Evolutionary conservation across 345 rosid species (phyloP), one percentile per base, ranked within the genome.

Genomic region (Pugionium dolabratum): DNA sequence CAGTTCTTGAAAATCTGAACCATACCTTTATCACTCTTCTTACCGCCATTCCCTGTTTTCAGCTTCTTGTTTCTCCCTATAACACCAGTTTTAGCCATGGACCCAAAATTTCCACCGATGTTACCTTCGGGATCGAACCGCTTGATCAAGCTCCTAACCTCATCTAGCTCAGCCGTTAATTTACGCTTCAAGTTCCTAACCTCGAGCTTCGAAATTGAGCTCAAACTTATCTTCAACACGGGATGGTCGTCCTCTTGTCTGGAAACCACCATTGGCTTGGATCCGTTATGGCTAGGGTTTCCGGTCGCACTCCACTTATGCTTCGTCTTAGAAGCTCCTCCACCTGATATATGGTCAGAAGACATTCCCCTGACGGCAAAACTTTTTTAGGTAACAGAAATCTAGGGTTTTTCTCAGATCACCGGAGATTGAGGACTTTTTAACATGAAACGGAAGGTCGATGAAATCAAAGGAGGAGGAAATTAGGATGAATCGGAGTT

Each of bases 1-100:
- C 94, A 87, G 65, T 61, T 79, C 75, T 76, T 87, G 62, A 77
- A 78, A 64, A 85, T 62, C 74, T 82, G 78, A 71, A 75, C 46
- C n/a, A 74, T 59, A 67, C 70, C 78, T 76, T 70, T 75, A 55
- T 74, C 80, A 2, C 53, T 2, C 4, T 68, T 68, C 58, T 58
- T 66, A 30, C 58, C 80, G 25, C 49, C 62, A 49, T 71, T 58
- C 6, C 69, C 64, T 40, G 70, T 67, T 37, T 60, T 78, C 28
- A 64, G 3, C 59, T 59, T 75, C 56, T 57, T 67, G 49, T 57
- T 57, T 35, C 62, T 74, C 61, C 66, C 77, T 6, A 37, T 2
- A 5, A 62, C 54, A 47, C 9, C 71, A 62, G 65, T 18, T 37
- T 48, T 67, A 18, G 55, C 46, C 64, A 56, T 46, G 6, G 61